phyloP scores from a whole-genome alignment of 305 asterid species.

The Euphrasia arctica region DNA sequence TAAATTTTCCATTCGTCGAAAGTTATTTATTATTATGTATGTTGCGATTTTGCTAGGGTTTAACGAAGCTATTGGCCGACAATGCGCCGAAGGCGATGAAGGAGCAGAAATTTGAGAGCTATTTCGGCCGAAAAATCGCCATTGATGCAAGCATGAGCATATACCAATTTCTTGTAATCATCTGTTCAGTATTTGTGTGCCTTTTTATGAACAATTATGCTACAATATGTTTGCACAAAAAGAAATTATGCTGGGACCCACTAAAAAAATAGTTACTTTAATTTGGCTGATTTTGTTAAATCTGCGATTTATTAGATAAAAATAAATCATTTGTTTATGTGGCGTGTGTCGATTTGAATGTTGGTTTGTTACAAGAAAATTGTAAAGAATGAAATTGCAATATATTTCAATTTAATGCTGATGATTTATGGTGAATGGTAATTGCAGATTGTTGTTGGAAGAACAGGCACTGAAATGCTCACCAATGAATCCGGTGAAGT shows the following conservation, averaged over 20 bases:
- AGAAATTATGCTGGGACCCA: slow-evolving; percentile 9
- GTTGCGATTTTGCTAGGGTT: slow-evolving; percentile 54
- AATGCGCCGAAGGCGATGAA: slow-evolving; percentile 91
- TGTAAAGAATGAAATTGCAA: not conserved
- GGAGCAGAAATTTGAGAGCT: slow-evolving; percentile 94
- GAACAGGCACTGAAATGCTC: slow-evolving; percentile 87
- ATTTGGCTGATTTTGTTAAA: slow-evolving; percentile 7
- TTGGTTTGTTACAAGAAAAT: slow-evolving; percentile 2
- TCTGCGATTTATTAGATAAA: not conserved
- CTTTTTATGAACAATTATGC: slow-evolving; percentile 1
- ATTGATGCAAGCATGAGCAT: slow-evolving; percentile 99
- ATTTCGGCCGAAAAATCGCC: slow-evolving; percentile 92
- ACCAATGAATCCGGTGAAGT: slow-evolving; percentile 98
- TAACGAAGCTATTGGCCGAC: slow-evolving; percentile 90
- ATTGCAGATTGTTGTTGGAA: slow-evolving; percentile 90
- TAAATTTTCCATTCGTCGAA: not conserved
- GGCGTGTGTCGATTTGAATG: not conserved
- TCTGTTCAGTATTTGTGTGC: slow-evolving; percentile 5
- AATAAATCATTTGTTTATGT: not conserved
- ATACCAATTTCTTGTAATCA: slow-evolving; percentile 77
- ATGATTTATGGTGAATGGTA: slow-evolving; percentile 20
- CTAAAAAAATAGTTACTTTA: not conserved
- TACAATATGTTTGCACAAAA: not conserved
- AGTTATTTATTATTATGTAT: not conserved
- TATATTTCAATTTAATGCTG: not conserved